A percentile compares a stretch with the other conserved stretches of the same genome.
phyloP scores from a whole-genome alignment of 2,329 filamentous ascomycete genomes.

The Metarhizium guizhouense region DNA sequence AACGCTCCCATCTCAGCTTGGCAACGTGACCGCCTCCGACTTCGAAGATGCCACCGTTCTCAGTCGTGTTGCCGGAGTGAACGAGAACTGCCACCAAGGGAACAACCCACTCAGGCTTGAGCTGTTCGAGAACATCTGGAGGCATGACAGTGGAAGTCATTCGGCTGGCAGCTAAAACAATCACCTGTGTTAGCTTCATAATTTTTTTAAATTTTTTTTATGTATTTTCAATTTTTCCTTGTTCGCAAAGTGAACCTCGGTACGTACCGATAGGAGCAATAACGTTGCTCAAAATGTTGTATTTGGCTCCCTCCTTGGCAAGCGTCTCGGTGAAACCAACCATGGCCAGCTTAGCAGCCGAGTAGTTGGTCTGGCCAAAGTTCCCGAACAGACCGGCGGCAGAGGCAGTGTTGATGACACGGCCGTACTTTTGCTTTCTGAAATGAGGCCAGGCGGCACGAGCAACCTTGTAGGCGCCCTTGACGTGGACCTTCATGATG shows the following conservation, averaged over 20 bases:
- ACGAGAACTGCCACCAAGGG: conserved; percentile 83
- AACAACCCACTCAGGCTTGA: conserved; percentile 92
- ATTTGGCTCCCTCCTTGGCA: conserved; percentile 94
- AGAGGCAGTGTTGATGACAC: conserved; percentile 95
- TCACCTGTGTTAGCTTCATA: background rate
- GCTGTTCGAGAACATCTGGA: conserved; percentile 74
- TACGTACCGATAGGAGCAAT: conserved; percentile 73
- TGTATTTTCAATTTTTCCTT: conserved; percentile 5
- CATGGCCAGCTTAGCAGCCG: conserved; percentile 88
- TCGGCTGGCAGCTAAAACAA: conserved; percentile 67
- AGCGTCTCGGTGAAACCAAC: conserved; percentile 97
- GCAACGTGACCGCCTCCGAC: conserved; percentile 86
- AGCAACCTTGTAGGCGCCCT: conserved; percentile 90
- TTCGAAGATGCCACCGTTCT: conserved; percentile 88
- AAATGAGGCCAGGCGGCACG: conserved; percentile 95
- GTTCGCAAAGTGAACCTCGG: background rate
- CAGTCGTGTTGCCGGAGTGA: conserved; percentile 72
- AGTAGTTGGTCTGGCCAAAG: conserved; percentile 96
- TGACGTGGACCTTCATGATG: conserved; percentile 85
- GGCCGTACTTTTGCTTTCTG: conserved; percentile 96
- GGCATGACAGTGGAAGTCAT: conserved; percentile 97
- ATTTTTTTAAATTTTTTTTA: too few relatives aligned
- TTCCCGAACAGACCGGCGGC: conserved; percentile 90
- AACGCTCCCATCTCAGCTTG: conserved; percentile 92
- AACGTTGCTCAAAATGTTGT: conserved; percentile 93